Conservation (phyloP, 352 stramenopile genomes). For the Phytophthora pini region DNA sequence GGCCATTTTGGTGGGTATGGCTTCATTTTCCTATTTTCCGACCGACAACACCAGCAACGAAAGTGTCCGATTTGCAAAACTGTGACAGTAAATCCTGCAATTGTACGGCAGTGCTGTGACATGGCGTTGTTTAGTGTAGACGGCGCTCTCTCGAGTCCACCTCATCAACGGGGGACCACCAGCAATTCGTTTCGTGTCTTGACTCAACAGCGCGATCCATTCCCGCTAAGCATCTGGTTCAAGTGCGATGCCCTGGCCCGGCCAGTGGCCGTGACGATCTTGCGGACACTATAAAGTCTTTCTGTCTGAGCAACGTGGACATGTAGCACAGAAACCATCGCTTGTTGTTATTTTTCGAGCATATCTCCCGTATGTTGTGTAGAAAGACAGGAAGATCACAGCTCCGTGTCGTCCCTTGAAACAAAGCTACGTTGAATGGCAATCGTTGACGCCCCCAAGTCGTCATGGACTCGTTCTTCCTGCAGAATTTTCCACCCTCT, state of each 20-base stretch:
- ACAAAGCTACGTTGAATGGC: neutral
- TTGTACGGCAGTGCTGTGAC: neutral
- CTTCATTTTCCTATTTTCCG: neutral
- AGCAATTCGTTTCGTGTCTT: too few species aligned
- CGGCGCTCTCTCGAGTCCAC: neutral
- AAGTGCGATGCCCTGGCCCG: neutral
- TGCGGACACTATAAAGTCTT: neutral
- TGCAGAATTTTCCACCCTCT: neutral
- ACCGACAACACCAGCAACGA: neutral
- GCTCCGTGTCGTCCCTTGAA: conserved; percentile 12
- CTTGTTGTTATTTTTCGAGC: neutral
- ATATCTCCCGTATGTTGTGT: conserved; percentile 2
- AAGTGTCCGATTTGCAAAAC: neutral
- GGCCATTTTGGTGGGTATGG: neutral
- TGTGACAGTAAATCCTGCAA: too few species aligned
- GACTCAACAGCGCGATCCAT: conserved; percentile 6
- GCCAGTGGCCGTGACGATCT: neutral
- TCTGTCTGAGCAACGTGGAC: neutral
- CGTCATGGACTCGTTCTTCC: neutral
- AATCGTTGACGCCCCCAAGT: neutral
- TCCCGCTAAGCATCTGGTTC: conserved; percentile 14
- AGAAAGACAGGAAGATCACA: conserved; percentile 7
- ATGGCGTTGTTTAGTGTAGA: neutral
- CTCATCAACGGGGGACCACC: conserved; percentile 7
- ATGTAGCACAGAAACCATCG: neutral